These are phyloP conservation scores for Nemania diffusa DNA, from an alignment of 2,329 filamentous ascomycete species.

Conservation along the genomic window DNA sequence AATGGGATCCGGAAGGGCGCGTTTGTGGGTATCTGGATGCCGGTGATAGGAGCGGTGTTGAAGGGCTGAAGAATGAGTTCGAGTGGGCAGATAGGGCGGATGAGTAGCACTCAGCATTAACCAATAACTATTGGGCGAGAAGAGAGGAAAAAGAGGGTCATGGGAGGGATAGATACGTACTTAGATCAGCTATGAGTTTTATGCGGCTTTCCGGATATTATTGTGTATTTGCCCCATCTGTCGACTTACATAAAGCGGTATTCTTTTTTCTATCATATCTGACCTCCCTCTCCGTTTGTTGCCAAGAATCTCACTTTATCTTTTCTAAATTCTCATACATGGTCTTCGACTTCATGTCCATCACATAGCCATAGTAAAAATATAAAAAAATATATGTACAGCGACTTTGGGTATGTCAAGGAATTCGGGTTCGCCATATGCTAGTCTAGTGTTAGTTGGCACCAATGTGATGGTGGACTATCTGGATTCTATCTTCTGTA, in stretches of 20 bases:
- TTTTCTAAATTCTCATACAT: too few relatives aligned
- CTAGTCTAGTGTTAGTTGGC: too few relatives aligned
- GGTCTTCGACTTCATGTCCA: too few relatives aligned
- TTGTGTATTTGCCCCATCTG: constrained; percentile 10
- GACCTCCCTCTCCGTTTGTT: not conserved
- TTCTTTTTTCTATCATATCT: not conserved
- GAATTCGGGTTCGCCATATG: too few relatives aligned
- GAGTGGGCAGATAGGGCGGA: constrained; percentile 46
- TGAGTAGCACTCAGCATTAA: not conserved
- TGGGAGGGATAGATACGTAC: too few relatives aligned
- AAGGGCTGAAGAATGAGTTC: constrained; percentile 56
- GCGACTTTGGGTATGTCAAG: not conserved
- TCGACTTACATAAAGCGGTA: not conserved
- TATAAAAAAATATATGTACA: too few relatives aligned
- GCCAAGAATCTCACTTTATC: too few relatives aligned
- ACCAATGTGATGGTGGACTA: not conserved
- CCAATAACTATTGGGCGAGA: not conserved
- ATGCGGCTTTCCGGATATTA: constrained; percentile 5
- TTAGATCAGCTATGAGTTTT: not conserved
- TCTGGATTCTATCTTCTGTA: too few relatives aligned
- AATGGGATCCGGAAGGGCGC: constrained; percentile 57
- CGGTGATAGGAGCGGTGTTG: constrained; percentile 54
- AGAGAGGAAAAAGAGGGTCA: not conserved
- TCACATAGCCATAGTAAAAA: too few relatives aligned
- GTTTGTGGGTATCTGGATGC: constrained; percentile 59